Evolutionary conservation across 1,284 basidiomycete species (phyloP).

Genomic region (Porodaedalea pini): DNA sequence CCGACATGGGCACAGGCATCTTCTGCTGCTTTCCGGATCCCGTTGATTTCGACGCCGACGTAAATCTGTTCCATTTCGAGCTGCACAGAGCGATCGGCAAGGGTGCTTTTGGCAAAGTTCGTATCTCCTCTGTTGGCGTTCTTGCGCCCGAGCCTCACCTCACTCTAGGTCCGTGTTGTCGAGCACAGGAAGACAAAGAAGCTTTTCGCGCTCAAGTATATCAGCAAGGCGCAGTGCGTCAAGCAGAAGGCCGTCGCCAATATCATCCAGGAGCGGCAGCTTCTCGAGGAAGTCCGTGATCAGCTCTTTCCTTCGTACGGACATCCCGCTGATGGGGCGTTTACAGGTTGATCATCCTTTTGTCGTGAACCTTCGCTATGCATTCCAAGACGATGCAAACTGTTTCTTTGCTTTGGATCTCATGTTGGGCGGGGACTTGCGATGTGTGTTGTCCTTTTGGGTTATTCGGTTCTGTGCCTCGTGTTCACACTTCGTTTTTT

Average conservation of each 20-base stretch:
- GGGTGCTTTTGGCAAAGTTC: conserved; percentile 96
- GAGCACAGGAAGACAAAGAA: conserved; percentile 94
- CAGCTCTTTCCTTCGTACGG: conserved; percentile 25
- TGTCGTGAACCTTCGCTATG: conserved; percentile 91
- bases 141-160: conserved; percentile 1
- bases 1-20: conserved; percentile 35
- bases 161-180: conserved; percentile 75
- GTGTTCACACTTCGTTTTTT: conserved; percentile 15
- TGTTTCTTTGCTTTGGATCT: conserved; percentile 97
- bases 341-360: conserved; percentile 89
- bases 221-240: conserved; percentile 91
- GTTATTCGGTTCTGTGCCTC: conserved; percentile 38
- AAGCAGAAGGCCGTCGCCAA: conserved; percentile 92
- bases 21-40: conserved; percentile 67
- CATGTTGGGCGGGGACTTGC: conserved; percentile 93
- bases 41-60: conserved; percentile 90
- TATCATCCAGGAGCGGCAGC: conserved; percentile 87
- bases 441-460: conserved; percentile 55
- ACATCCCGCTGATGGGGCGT: conserved; percentile 26
- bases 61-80: conserved; percentile 95
- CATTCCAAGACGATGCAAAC: conserved; percentile 97
- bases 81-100: conserved; percentile 91
- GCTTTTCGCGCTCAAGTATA: conserved; percentile 95
- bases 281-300: conserved; percentile 80
- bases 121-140: conserved; percentile 23